Conservation (phyloP, 768 basidiomycete species). For the Lyophyllum semitale region DNA sequence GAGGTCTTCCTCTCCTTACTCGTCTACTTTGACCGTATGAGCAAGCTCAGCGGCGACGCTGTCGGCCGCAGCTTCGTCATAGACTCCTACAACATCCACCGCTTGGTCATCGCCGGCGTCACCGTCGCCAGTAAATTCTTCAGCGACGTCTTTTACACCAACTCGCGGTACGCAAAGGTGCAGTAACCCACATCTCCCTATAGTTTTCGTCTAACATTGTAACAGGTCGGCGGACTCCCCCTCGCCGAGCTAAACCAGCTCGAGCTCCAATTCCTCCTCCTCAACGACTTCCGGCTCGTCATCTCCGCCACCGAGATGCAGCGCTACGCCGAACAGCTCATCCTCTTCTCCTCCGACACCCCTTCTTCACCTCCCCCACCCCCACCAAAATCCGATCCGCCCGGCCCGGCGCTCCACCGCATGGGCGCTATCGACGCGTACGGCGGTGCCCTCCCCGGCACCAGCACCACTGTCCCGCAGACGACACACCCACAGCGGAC, state of each 20-base stretch:
- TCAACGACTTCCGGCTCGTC: conserved; percentile 92
- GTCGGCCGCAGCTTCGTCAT: conserved; percentile 76
- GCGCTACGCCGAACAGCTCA: conserved; percentile 88
- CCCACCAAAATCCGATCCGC: not conserved
- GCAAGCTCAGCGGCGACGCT: conserved; percentile 56
- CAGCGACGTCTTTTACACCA: conserved; percentile 98
- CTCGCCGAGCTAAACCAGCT: conserved; percentile 92
- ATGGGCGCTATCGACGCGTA: conserved; percentile 61
- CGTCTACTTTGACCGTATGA: conserved; percentile 98
- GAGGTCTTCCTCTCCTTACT: conserved; percentile 93
- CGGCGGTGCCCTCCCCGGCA: conserved; percentile 41
- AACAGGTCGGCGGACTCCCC: conserved; percentile 92
- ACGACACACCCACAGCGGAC: not conserved
- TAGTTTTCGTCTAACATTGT: not conserved
- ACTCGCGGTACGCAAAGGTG: conserved; percentile 97
- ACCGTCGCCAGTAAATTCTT: conserved; percentile 99
- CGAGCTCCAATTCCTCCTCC: conserved; percentile 93
- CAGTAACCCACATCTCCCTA: conserved; percentile 23
- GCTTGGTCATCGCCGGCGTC: conserved; percentile 95
- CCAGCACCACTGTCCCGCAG: conserved; percentile 9
- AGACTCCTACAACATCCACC: conserved; percentile 95
- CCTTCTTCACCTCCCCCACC: not conserved
- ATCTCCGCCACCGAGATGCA: conserved; percentile 93
- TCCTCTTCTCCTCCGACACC: conserved; percentile 56
- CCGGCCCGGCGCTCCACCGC: conserved; percentile 14